Evolutionary conservation across 2,329 filamentous ascomycete genomes (phyloP), one percentile per base, ranked within the genome.

Genomic region (Metarhizium humberi): DNA sequence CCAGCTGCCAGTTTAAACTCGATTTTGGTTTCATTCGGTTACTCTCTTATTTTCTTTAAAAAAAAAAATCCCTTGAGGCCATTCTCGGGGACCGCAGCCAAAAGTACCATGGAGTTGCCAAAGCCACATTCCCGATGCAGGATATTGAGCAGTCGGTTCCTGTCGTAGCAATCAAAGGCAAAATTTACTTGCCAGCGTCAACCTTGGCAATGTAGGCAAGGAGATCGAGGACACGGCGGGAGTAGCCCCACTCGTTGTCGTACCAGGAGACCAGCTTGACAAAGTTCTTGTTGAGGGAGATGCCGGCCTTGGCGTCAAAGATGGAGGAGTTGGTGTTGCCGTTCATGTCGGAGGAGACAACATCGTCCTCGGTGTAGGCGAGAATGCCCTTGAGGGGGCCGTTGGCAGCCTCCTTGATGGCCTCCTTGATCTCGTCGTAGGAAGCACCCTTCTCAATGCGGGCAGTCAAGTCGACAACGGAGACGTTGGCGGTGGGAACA

Each of bases 181-280:
- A 25, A 45, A 52, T 62, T 71, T 76, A 80, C 66, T 81, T 76
- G 71, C 73, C 70, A 68, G 71, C 80, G 69, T 92, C 88, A 62
- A 87, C 85, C 81, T 89, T 88, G 75, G 87, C 79, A 68, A 92
- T 82, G 81, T 91, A 87, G 76, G 81, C 79, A 73, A 84, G 72
- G 68, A 94, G 87, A 78, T 94, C 88, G 66, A 92, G 79, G 69
- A 92, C 88, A 85, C 88, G 94, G 80, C 92, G 92, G 76, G 89
- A 95, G 88, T 99, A 97, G 71, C 92, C 94, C 91, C 92, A 96
- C 85, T 97, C 92, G 84, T 97, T 97, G 84, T 96, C 91, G 79
- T 96, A 96, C 94, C 92, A 97, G 69, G 86, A 86, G 74, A 96
- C 88, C 61, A 99, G 84, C 88, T 99, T 99, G 84, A 96, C 86